Conservation (phyloP, 1,139 yeast genomes). For the Maudiozyma humilis region DNA sequence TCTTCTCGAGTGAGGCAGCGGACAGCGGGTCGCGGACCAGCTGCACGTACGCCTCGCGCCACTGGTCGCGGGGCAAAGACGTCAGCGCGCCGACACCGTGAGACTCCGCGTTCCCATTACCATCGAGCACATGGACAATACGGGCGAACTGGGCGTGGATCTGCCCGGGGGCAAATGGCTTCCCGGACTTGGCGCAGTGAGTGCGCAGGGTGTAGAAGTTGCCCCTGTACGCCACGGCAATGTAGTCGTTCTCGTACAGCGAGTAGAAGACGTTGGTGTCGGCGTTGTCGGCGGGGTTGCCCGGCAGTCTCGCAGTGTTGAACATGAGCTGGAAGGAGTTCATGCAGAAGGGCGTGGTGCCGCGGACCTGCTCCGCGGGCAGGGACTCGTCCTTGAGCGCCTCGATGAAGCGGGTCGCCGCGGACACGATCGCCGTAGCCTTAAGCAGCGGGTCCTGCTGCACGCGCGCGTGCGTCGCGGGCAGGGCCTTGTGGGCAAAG, state of each 20-base stretch:
- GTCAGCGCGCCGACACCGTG: constrained; percentile 74
- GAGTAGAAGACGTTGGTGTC: constrained; percentile 44
- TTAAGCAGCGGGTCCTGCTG: constrained; percentile 68
- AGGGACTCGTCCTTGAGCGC: constrained; percentile 51
- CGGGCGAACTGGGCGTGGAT: constrained; percentile 58
- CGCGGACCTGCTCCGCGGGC: constrained; percentile 68
- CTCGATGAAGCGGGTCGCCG: constrained; percentile 49
- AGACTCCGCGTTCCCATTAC: constrained; percentile 17
- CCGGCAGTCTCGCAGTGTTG: constrained; percentile 77
- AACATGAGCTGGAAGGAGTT: constrained; percentile 88
- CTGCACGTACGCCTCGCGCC: constrained; percentile 55
- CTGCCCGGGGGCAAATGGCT: constrained; percentile 50
- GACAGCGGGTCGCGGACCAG: constrained; percentile 48
- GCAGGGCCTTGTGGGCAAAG: constrained; percentile 67
- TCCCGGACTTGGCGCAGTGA: constrained; percentile 45
- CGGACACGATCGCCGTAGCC: constrained; percentile 55
- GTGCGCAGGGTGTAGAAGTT: constrained; percentile 76
- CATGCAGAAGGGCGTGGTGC: constrained; percentile 83
- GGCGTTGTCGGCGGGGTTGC: constrained; percentile 19
- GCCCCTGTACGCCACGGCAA: constrained; percentile 67
- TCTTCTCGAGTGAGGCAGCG: constrained; percentile 55
- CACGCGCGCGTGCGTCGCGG: constrained; percentile 39
- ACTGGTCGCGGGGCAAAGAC: constrained; percentile 77
- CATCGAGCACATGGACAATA: constrained; percentile 38
- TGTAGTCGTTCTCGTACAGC: constrained; percentile 55